Evolutionary conservation across 768 basidiomycete species (phyloP).

Genomic region (Ephemerocybe angulata): DNA sequence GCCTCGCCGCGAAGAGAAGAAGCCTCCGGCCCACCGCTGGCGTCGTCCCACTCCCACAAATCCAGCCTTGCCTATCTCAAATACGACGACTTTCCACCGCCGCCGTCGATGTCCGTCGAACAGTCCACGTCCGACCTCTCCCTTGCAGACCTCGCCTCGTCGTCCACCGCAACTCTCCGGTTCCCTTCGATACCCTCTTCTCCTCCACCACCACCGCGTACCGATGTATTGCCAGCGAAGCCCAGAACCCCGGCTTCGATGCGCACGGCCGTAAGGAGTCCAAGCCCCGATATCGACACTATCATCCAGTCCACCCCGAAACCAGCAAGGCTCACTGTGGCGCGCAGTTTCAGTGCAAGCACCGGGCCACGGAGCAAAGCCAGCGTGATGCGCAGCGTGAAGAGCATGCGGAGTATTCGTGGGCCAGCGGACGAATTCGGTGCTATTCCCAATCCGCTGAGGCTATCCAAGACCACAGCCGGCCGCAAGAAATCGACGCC

Average conservation of each 20-base stretch:
- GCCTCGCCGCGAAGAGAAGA: not conserved
- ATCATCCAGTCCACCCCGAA: conserved; percentile 23
- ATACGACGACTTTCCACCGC: not conserved
- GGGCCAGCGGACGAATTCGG: conserved; percentile 1
- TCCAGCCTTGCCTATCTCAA: conserved; percentile 12
- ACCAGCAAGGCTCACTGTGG: conserved; percentile 9
- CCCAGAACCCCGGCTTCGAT: conserved; percentile 5
- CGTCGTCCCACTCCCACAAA: conserved; percentile 8
- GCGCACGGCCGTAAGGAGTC: too few species aligned
- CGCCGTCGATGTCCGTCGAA: not conserved
- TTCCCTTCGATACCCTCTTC: not conserved
- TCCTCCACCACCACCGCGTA: not conserved
- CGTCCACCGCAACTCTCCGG: conserved; percentile 7
- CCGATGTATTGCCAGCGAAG: not conserved
- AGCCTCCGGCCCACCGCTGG: too few species aligned
- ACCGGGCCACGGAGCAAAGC: not conserved
- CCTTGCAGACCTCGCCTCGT: conserved; percentile 5
- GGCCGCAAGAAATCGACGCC: conserved; percentile 3
- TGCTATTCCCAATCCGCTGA: not conserved
- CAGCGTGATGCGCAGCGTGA: conserved; percentile 8
- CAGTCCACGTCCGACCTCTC: not conserved
- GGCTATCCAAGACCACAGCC: conserved; percentile 5
- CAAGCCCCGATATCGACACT: conserved; percentile 24
- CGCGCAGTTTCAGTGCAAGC: conserved; percentile 5
- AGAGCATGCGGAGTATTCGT: conserved; percentile 11